Conservation (phyloP, 176 grass and related monocot species). For the Thalia dealbata region DNA sequence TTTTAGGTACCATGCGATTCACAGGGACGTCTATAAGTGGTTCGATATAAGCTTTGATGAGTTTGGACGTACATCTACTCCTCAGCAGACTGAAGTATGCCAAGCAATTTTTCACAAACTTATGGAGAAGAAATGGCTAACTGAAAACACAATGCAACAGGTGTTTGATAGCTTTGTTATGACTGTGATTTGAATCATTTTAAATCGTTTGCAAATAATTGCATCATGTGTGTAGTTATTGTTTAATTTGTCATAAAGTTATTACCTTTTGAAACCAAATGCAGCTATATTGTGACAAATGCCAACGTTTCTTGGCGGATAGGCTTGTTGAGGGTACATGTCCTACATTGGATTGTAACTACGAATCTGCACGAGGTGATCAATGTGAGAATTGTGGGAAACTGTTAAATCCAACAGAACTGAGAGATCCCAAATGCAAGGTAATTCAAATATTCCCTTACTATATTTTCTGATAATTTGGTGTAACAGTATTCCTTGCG, state of each 20-base stretch:
- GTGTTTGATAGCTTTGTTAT: slow-evolving; percentile 18
- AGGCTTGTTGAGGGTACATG: slow-evolving; percentile 85
- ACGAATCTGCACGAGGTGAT: slow-evolving; percentile 70
- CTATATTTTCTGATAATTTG: background rate
- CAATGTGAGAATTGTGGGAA: slow-evolving; percentile 96
- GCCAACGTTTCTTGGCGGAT: slow-evolving; percentile 82
- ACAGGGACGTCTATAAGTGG: slow-evolving; percentile 83
- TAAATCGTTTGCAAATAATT: background rate
- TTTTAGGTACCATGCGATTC: slow-evolving; percentile 78
- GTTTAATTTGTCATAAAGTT: slow-evolving; percentile 18
- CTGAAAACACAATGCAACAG: slow-evolving; percentile 95
- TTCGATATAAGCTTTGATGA: slow-evolving; percentile 96
- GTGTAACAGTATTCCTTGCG: background rate
- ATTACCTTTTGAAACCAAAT: background rate
- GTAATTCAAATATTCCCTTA: slow-evolving; percentile 25
- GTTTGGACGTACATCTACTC: slow-evolving; percentile 75
- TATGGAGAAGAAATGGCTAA: slow-evolving; percentile 88
- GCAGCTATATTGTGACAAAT: slow-evolving; percentile 84
- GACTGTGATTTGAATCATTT: background rate
- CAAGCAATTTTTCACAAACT: slow-evolving; percentile 86
- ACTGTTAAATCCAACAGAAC: slow-evolving; percentile 83
- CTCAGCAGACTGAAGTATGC: slow-evolving; percentile 81
- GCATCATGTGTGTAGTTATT: background rate
- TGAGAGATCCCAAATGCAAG: slow-evolving; percentile 93
- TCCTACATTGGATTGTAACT: slow-evolving; percentile 63